phyloP scores from a whole-genome alignment of 148 eudicot species.

The Selenicereus undatus region DNA sequence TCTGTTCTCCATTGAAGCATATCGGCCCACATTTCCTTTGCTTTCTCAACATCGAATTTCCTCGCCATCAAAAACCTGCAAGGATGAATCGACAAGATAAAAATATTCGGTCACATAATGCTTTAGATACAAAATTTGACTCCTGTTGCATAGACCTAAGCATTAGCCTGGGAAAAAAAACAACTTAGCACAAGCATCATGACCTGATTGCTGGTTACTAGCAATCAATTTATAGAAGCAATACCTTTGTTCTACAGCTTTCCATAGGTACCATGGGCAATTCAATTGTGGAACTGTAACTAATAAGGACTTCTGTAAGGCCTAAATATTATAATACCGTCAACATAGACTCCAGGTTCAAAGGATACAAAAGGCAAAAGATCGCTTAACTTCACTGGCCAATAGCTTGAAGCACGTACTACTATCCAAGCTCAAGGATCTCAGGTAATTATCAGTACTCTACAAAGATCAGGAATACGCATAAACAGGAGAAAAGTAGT shows the following conservation, averaged over 20 bases:
- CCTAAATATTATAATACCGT: not conserved
- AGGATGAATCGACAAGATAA: not conserved
- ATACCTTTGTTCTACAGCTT: not conserved
- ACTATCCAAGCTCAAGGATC: no score
- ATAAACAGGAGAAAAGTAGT: no score
- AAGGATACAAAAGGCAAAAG: not conserved
- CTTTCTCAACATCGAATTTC: conserved; percentile 66
- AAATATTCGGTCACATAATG: not conserved
- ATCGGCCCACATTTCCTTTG: conserved; percentile 81
- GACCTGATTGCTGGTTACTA: not conserved
- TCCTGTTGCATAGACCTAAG: not conserved
- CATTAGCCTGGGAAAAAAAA: not conserved
- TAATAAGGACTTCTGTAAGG: not conserved
- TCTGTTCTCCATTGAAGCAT: conserved; percentile 86
- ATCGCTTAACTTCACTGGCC: not conserved
- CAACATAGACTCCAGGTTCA: not conserved
- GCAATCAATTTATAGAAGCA: not conserved
- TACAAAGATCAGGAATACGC: no score
- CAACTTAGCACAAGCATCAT: not conserved
- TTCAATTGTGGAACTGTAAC: not conserved
- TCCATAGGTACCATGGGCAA: not conserved
- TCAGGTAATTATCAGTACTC: no score
- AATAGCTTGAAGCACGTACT: no score
- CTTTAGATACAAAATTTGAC: not conserved
- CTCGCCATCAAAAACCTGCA: conserved; percentile 81